phyloP scores from a whole-genome alignment of 306 rosid genomes.

The Vigna nakashimae region DNA sequence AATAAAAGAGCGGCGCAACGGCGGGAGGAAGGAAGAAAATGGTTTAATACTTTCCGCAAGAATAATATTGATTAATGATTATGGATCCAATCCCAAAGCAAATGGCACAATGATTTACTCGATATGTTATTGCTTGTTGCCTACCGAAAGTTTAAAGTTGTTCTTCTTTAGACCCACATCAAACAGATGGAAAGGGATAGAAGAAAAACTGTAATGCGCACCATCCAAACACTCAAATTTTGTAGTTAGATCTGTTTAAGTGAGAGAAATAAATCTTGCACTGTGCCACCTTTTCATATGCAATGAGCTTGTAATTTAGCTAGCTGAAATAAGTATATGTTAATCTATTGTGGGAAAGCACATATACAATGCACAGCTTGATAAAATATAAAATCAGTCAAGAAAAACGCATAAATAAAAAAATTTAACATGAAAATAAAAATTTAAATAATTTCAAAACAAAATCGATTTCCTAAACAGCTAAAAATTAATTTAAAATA shows the following conservation, averaged over 20 bases:
- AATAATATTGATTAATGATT: slow-evolving; percentile 11
- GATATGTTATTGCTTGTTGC: slow-evolving; percentile 16
- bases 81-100: slow-evolving; percentile 8
- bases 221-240: background rate
- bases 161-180: background rate
- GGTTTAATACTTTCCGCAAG: background rate
- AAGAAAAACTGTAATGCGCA: background rate
- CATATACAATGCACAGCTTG: background rate
- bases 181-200: background rate
- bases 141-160: slow-evolving; percentile 16
- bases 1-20: slow-evolving; percentile 37
- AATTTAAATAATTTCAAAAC: slow-evolving; percentile 25
- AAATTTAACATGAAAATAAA: slow-evolving; percentile 29
- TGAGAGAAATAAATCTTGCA: no score
- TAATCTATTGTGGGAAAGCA: background rate
- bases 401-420: background rate
- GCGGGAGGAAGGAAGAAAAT: background rate
- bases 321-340: background rate
- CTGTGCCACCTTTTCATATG: no score
- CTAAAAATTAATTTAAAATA: slow-evolving; percentile 18
- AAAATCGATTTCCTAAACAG: slow-evolving; percentile 27
- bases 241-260: no score
- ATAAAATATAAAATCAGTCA: background rate
- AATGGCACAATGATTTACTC: slow-evolving; percentile 7
- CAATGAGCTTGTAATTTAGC: background rate